Percentiles rank a stretch among this genome's conserved stretches.
phyloP scores from a whole-genome alignment of 1,284 basidiomycete genomes.

The Schizophyllum commune region DNA sequence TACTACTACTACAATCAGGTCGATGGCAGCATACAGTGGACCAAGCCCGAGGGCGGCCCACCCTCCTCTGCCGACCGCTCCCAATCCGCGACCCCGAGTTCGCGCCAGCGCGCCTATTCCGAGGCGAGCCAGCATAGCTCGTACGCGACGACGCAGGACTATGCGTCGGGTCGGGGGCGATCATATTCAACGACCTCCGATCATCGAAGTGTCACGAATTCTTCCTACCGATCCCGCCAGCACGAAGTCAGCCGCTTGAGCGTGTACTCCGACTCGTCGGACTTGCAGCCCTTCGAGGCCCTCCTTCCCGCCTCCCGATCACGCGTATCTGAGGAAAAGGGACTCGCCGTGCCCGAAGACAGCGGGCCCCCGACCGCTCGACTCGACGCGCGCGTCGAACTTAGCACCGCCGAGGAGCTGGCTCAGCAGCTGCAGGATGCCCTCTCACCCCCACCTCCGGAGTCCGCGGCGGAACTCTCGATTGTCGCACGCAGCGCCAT shows the following conservation, averaged over 20 bases:
- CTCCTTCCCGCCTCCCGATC: slow-evolving; percentile 12
- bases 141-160: neutral
- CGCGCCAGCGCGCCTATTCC: neutral
- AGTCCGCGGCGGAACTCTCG: slow-evolving; percentile 52
- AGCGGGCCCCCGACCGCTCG: slow-evolving; percentile 9
- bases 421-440: slow-evolving; percentile 59
- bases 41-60: slow-evolving; percentile 36
- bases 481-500: slow-evolving; percentile 52
- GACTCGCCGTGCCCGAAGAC: slow-evolving; percentile 16
- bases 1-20: slow-evolving; percentile 75
- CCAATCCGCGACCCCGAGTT: neutral
- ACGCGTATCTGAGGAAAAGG: slow-evolving; percentile 23
- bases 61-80: neutral
- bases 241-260: slow-evolving; percentile 37
- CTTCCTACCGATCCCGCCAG: neutral
- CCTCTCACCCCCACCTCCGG: slow-evolving; percentile 48
- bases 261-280: slow-evolving; percentile 72
- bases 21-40: slow-evolving; percentile 66
- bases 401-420: slow-evolving; percentile 60
- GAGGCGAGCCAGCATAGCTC: neutral
- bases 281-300: slow-evolving; percentile 51
- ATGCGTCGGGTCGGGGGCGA: neutral
- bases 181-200: neutral
- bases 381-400: slow-evolving; percentile 26
- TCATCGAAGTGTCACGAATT: neutral